A percentile compares a stretch with the other conserved stretches of the same genome.
These are phyloP conservation scores for Chlamydomonas schloesseri DNA, from an alignment of 139 green algal species.

Conservation along the genomic window DNA sequence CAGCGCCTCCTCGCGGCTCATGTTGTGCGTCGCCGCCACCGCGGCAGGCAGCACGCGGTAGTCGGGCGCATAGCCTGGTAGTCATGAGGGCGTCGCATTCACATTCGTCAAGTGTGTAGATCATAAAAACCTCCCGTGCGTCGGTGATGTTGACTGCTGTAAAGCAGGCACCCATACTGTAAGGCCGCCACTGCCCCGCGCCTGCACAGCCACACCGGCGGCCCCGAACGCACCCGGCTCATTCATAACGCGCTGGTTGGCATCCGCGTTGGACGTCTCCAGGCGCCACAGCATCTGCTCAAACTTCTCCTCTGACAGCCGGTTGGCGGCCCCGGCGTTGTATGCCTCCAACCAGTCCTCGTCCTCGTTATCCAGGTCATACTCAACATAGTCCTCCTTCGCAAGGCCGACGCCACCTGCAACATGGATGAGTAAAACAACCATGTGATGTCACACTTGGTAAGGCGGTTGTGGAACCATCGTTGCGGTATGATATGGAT, in stretches of 20 bases:
- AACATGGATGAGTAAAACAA: background rate
- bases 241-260: slow-evolving; percentile 55
- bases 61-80: slow-evolving; percentile 2
- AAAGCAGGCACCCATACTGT: no score
- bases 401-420: slow-evolving; percentile 66
- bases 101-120: background rate
- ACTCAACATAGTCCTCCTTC: slow-evolving; percentile 86
- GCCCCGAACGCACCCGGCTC: slow-evolving; percentile 26
- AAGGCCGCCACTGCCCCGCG: no score
- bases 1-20: slow-evolving; percentile 76
- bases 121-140: no score
- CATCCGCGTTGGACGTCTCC: slow-evolving; percentile 84
- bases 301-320: slow-evolving; percentile 68
- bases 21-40: slow-evolving; percentile 77
- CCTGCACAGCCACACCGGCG: no score
- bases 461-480: background rate
- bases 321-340: slow-evolving; percentile 68
- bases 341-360: slow-evolving; percentile 89
- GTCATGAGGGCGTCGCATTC: no score
- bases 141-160: no score
- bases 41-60: slow-evolving; percentile 52
- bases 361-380: slow-evolving; percentile 96
- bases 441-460: no score
- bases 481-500: no score
- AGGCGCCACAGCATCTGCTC: slow-evolving; percentile 87